Evolutionary conservation across 1,284 basidiomycete genomes (phyloP), one percentile per base, ranked within the genome.

Genomic region (Fistulinella cinereoalba): DNA sequence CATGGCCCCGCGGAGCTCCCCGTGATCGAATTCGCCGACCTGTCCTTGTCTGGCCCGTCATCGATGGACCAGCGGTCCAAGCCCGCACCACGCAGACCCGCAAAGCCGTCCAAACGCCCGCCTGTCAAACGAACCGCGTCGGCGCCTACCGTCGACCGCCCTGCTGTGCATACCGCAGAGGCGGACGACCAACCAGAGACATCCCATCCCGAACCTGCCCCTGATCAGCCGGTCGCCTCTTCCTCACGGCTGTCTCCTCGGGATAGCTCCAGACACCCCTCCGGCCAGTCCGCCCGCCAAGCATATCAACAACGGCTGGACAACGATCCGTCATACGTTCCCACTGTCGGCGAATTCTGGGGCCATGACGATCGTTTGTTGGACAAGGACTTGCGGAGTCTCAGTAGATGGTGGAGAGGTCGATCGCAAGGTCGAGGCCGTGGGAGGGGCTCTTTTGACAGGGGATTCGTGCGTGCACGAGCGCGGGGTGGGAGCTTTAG

Each of bases 311-410:
- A 87, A 50, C 80, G 83, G 27, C 71, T 92, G 21, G 85, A 87
- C 54, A 75, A 71, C 18, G 92, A 95, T 64, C 91, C 92, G 1
- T 88, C 89, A 1, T 91, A 84, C 60, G 85, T 90, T 24, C 92
- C 92, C 19, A 85, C 81, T 22, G 86, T 92, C 12, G 92, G 92
- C 50, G 84, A 85, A 52, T 95, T 94, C 61, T 95, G 90, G 91
- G 85, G 88, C 8, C 92, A 94, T 61, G 92, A 94, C 64, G 90
- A 94, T 64, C 83, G 92, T 40, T 70, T 85, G 52, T 69, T 85
- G 64, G 88, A 82, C 69, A 88, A 83, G 70, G 81, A 84, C 54
- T 66, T 87, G 43, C 79, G 84, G 49, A 85, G 81, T 65, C 69
- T 88, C 49, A 88, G 83, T 71, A 82, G 76, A 8, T 92, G 86